Evolutionary conservation across 2,329 filamentous ascomycete genomes (phyloP), one percentile per base, ranked within the genome.

Genomic region (Apiospora aurea): DNA sequence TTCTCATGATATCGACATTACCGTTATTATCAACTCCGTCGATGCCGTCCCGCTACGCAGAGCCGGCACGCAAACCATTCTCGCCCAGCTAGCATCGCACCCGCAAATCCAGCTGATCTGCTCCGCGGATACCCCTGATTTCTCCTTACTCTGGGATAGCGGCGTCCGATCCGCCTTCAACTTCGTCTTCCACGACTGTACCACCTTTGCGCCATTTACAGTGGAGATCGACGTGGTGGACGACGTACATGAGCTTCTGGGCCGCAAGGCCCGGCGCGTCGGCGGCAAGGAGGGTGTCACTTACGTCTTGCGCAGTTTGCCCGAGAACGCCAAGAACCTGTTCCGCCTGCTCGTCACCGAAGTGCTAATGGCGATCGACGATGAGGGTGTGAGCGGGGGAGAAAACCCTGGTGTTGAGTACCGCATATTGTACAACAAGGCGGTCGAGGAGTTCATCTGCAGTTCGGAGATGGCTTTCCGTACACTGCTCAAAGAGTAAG

Each of bases 381-480:
- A 91, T 26, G 88, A 89, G n/a, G 86, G 85, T 11, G 84, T 79
- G 34, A 77, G 80, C 2, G 84, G 82, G 24, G 85, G 85, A 21
- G 90, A 91, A 72, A 87, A 88, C 46, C 87, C 90, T 2, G 95
- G 93, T 0, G 91, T 99, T 21, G 96, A 98, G 83, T 98, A 98
- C 80, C 88, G 94, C 29, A 92, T 94, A 76, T 82, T 99, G 75
- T 99, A 98, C 79, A 95, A 97, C 80, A 98, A 97, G 84, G 95
- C 96, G 2, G 93, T 96, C 6, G 95, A 98, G 82, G 95, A 97
- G 79, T 98, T 99, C 81, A 96, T 99, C 69, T 98, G 96, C 81
- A 96, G 94, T 77, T 97, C 93, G 73, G 96, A 98, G 84, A 95
- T 98, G 89, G 95, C 94, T 74, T 98, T 98, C 84, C 89, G 96